Evolutionary conservation across 2,329 filamentous ascomycete species (phyloP).

Genomic region (Colletotrichum tofieldiae): DNA sequence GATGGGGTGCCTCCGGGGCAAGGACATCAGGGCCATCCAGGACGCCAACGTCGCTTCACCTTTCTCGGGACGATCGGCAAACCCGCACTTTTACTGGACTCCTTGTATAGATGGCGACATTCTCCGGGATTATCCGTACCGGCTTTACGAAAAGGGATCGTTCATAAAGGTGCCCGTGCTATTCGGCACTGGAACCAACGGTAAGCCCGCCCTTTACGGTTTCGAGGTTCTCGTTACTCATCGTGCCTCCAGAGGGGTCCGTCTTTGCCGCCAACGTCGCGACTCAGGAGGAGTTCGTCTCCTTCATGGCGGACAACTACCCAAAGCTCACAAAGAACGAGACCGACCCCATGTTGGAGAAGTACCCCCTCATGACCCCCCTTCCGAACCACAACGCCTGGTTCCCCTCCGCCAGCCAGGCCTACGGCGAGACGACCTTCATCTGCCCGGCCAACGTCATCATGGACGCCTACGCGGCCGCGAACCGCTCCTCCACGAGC

Average conservation of each 20-base stretch:
- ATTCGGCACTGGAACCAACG: conserved; percentile 61
- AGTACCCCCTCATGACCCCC: conserved; percentile 56
- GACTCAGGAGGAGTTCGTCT: conserved; percentile 52
- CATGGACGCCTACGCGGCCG: conserved; percentile 52
- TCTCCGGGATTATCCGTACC: conserved; percentile 59
- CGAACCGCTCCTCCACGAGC: conserved; percentile 42
- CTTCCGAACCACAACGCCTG: conserved; percentile 59
- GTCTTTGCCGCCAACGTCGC: conserved; percentile 59
- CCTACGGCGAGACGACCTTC: conserved; percentile 64
- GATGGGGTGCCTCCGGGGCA: conserved; percentile 60
- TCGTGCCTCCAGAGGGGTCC: conserved; percentile 59
- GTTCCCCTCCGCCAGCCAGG: conserved; percentile 60
- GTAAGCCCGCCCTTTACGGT: conserved; percentile 47
- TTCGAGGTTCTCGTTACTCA: conserved; percentile 11
- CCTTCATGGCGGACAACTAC: conserved; percentile 65
- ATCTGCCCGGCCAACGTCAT: conserved; percentile 60
- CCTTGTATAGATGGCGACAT: conserved; percentile 66
- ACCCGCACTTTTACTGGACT: conserved; percentile 65
- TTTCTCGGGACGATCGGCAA: conserved; percentile 55
- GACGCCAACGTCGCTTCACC: conserved; percentile 56
- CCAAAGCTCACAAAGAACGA: conserved; percentile 58
- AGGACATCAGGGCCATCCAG: conserved; percentile 56
- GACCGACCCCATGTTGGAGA: conserved; percentile 52
- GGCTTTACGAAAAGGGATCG: conserved; percentile 56
- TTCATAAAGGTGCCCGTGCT: conserved; percentile 63